These are phyloP conservation scores for Aspergillus coremiiformis DNA, from an alignment of 495 filamentous ascomycete species.

Conservation along the genomic window DNA sequence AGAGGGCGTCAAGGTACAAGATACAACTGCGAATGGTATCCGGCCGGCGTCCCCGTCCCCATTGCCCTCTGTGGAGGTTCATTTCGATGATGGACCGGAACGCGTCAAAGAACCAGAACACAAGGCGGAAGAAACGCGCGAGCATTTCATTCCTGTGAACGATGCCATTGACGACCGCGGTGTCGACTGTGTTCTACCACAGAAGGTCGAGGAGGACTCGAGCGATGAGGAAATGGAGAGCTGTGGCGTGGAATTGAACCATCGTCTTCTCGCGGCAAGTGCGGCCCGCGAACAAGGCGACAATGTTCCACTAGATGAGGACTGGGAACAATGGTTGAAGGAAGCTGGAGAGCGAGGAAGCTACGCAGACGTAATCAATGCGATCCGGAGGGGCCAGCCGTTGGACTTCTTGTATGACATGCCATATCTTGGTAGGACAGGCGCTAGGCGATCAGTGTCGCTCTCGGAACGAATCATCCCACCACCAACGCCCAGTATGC, in stretches of 20 bases:
- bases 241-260: slow-evolving; percentile 64
- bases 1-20: slow-evolving; percentile 60
- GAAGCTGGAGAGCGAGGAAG: slow-evolving; percentile 60
- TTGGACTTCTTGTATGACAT: slow-evolving; percentile 26
- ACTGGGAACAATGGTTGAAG: slow-evolving; percentile 83
- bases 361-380: slow-evolving; percentile 36
- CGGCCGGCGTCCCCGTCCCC: slow-evolving; percentile 28
- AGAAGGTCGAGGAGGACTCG: slow-evolving; percentile 49
- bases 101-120: slow-evolving; percentile 26
- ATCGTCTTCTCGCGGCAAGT: slow-evolving; percentile 62
- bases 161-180: slow-evolving; percentile 19
- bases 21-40: slow-evolving; percentile 72
- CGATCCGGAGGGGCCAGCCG: slow-evolving; percentile 34
- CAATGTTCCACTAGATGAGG: slow-evolving; percentile 61
- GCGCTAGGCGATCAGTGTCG: slow-evolving; percentile 10
- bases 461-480: slow-evolving; percentile 19
- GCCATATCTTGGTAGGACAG: slow-evolving; percentile 13
- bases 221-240: slow-evolving; percentile 64
- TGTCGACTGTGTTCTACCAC: slow-evolving; percentile 18
- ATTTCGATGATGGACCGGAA: slow-evolving; percentile 27
- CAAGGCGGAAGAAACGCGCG: slow-evolving; percentile 21
- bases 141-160: slow-evolving; percentile 22
- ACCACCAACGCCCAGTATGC: slow-evolving; percentile 9
- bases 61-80: slow-evolving; percentile 26
- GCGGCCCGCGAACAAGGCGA: slow-evolving; percentile 56